phyloP scores from a whole-genome alignment of 176 grass and related monocot species.

The Thalia dealbata region DNA sequence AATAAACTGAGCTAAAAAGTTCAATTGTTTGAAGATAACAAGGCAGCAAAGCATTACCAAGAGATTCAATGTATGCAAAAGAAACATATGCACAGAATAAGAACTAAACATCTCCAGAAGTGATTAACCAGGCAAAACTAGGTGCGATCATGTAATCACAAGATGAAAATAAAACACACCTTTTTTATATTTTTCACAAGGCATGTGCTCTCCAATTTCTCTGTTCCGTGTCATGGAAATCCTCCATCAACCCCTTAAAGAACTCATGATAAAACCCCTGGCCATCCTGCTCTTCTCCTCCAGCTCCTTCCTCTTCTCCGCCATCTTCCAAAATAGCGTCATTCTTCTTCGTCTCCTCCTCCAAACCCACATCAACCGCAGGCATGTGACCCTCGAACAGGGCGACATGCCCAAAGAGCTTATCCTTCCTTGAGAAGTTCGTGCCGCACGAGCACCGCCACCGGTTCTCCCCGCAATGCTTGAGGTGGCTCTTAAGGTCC shows the following conservation, averaged over 20 bases:
- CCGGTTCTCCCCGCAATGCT: constrained; percentile 70
- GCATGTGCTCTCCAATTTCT: constrained; percentile 16
- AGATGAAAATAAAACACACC: neutral
- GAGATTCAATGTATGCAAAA: no score
- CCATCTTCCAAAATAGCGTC: neutral
- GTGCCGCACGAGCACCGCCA: constrained; percentile 98
- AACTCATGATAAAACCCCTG: constrained; percentile 49
- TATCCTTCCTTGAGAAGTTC: constrained; percentile 96
- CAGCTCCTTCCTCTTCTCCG: constrained; percentile 18
- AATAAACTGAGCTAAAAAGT: no score
- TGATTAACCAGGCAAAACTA: neutral
- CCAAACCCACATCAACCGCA: constrained; percentile 14
- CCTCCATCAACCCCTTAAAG: constrained; percentile 70
- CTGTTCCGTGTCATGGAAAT: constrained; percentile 36
- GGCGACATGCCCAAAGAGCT: constrained; percentile 79
- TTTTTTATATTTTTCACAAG: neutral
- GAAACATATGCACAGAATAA: neutral
- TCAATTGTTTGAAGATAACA: no score
- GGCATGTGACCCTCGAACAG: constrained; percentile 94
- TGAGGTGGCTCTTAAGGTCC: constrained; percentile 79
- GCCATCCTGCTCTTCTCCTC: constrained; percentile 27
- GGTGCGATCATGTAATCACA: neutral
- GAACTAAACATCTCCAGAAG: neutral
- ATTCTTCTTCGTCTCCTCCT: constrained; percentile 16
- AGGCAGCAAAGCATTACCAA: no score